A percentile compares a stretch with the other conserved stretches of the same genome.
These are phyloP conservation scores for Andrographis paniculata DNA, from an alignment of 305 asterid genomes.

Conservation along the genomic window DNA sequence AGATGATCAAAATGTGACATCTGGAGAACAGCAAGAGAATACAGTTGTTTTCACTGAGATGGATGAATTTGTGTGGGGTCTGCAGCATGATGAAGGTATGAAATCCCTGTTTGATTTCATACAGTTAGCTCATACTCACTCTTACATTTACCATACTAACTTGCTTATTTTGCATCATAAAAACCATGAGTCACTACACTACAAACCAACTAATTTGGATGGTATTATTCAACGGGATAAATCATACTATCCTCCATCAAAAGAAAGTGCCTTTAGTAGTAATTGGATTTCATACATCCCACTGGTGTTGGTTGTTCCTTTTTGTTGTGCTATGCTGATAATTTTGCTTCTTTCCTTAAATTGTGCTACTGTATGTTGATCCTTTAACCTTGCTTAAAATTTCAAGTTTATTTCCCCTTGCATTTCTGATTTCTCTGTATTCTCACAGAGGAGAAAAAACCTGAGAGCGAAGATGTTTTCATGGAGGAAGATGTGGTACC, in stretches of 20 bases:
- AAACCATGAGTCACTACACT: too few species aligned
- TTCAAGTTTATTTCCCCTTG: slow-evolving; percentile 1
- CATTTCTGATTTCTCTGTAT: slow-evolving; percentile 10
- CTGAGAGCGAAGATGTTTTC: slow-evolving; percentile 76
- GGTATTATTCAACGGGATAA: too few species aligned
- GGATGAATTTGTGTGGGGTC: slow-evolving; percentile 98
- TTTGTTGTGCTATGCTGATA: background rate
- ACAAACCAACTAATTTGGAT: too few species aligned
- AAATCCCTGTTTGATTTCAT: background rate
- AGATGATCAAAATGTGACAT: slow-evolving; percentile 31
- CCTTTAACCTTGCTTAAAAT: slow-evolving; percentile 9
- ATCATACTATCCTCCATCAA: too few species aligned
- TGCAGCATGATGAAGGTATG: slow-evolving; percentile 85
- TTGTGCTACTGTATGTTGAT: slow-evolving; percentile 1
- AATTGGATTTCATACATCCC: too few species aligned
- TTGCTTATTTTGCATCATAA: too few species aligned
- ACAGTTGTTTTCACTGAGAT: slow-evolving; percentile 90
- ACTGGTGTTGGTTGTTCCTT: too few species aligned
- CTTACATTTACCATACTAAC: too few species aligned
- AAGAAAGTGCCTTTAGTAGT: too few species aligned
- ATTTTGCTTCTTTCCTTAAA: background rate
- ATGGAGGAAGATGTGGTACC: slow-evolving; percentile 81
- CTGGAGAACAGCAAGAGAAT: slow-evolving; percentile 60
- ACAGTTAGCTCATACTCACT: too few species aligned
- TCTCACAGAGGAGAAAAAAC: slow-evolving; percentile 54